These are phyloP conservation scores for Alternaria solani DNA, from an alignment of 2,329 filamentous ascomycete genomes.

Conservation along the genomic window DNA sequence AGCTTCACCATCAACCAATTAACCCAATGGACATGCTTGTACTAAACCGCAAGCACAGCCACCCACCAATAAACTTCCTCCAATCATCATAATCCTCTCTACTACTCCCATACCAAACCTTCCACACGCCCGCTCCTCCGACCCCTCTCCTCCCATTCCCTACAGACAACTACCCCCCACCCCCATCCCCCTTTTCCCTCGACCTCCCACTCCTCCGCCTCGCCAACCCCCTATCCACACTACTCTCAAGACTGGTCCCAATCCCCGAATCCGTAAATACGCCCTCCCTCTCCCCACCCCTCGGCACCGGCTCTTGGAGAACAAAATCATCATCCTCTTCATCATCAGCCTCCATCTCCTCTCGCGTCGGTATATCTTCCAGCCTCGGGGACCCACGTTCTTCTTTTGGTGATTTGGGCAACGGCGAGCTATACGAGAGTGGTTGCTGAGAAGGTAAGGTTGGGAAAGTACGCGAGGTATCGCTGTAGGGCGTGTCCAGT, in stretches of 20 bases:
- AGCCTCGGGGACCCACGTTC: constrained; percentile 23
- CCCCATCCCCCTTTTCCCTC: background rate
- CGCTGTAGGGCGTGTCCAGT: constrained; percentile 49
- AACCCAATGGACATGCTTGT: background rate
- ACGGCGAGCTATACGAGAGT: constrained; percentile 48
- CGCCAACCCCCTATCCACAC: constrained; percentile 23
- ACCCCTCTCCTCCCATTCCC: background rate
- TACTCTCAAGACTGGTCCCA: constrained; percentile 57
- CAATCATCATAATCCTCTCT: background rate
- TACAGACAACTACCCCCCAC: background rate
- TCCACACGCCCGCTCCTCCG: background rate
- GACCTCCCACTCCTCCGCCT: constrained; percentile 23
- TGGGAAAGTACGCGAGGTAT: constrained; percentile 60
- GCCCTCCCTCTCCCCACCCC: constrained; percentile 13
- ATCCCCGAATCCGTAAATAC: constrained; percentile 55
- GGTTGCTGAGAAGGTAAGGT: constrained; percentile 55
- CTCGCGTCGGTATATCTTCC: constrained; percentile 32
- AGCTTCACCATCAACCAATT: background rate
- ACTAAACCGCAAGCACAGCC: background rate
- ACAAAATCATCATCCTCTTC: constrained; percentile 57
- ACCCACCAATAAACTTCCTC: background rate
- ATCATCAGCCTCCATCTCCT: constrained; percentile 54
- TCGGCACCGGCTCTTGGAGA: constrained; percentile 42
- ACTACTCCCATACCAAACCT: background rate
- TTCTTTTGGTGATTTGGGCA: constrained; percentile 16